A percentile compares a stretch with the other conserved stretches of the same genome.
phyloP scores from a whole-genome alignment of 2,329 filamentous ascomycete species.

The Purpureocillium takamizusanense region DNA sequence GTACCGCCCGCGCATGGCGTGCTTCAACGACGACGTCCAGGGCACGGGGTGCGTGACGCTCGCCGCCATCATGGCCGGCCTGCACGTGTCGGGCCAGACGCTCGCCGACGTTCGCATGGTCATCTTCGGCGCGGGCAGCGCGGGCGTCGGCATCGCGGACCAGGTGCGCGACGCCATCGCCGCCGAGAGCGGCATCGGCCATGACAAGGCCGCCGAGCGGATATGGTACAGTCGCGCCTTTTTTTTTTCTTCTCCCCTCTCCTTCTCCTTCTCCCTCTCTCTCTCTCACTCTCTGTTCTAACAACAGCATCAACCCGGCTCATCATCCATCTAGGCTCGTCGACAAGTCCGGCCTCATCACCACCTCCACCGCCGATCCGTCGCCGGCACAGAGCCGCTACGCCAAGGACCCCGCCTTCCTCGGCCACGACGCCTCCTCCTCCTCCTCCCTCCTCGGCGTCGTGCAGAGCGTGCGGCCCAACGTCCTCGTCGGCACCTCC shows the following conservation, averaged over 20 bases:
- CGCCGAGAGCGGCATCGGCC: conserved; percentile 54
- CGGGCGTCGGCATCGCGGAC: conserved; percentile 78
- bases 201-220: conserved; percentile 67
- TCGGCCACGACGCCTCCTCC: conserved; percentile 46
- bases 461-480: conserved; percentile 62
- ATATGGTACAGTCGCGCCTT: conserved; percentile 58
- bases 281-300: too few relatives aligned
- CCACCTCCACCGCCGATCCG: conserved; percentile 51
- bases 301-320: background rate
- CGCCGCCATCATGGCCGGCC: conserved; percentile 68
- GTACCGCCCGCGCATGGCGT: conserved; percentile 65
- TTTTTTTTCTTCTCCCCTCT: too few relatives aligned
- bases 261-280: too few relatives aligned
- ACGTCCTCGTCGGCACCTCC: conserved; percentile 77
- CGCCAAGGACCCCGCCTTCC: conserved; percentile 57
- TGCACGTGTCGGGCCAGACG: conserved; percentile 58
- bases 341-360: conserved; percentile 71
- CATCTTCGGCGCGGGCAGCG: conserved; percentile 72
- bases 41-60: conserved; percentile 83
- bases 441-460: conserved; percentile 56
- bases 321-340: conserved; percentile 65
- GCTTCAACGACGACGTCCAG: conserved; percentile 89
- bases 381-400: conserved; percentile 61
- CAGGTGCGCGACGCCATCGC: conserved; percentile 74
- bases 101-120: conserved; percentile 63